Conservation (phyloP, 371 early-diverging fungal species). For the Actinomortierella wolfii region DNA sequence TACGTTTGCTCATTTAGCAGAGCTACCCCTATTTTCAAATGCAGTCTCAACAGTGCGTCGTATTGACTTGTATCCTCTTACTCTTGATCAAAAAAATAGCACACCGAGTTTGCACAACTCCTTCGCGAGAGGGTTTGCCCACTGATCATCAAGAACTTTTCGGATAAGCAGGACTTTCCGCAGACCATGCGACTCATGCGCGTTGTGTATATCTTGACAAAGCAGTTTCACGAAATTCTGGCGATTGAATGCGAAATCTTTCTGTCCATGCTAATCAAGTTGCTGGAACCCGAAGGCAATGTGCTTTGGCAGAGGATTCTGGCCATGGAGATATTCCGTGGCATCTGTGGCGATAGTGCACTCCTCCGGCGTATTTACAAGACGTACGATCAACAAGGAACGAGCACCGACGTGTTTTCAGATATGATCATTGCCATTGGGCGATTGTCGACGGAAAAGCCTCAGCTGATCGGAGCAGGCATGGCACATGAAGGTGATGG, state of each 20-base stretch:
- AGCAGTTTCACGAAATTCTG: slow-evolving; percentile 76
- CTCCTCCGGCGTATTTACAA: slow-evolving; percentile 72
- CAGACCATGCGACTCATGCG: slow-evolving; percentile 85
- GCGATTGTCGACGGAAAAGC: slow-evolving; percentile 80
- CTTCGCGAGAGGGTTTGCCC: slow-evolving; percentile 88
- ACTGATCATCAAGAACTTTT: slow-evolving; percentile 85
- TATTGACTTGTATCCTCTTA: no score
- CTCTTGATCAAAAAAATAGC: slow-evolving; percentile 47
- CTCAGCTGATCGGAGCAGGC: slow-evolving; percentile 64
- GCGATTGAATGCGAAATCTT: slow-evolving; percentile 93
- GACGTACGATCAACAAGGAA: slow-evolving; percentile 74
- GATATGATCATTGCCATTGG: slow-evolving; percentile 84
- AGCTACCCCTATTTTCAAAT: no score
- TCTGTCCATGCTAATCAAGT: slow-evolving; percentile 83
- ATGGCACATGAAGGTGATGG: slow-evolving; percentile 50
- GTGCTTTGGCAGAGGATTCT: slow-evolving; percentile 89
- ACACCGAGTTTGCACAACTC: slow-evolving; percentile 70
- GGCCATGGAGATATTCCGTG: slow-evolving; percentile 84
- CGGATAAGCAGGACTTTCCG: slow-evolving; percentile 87
- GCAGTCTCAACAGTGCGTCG: no score
- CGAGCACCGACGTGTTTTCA: slow-evolving; percentile 76
- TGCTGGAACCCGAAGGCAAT: slow-evolving; percentile 73
- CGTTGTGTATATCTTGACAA: slow-evolving; percentile 80
- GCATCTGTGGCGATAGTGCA: slow-evolving; percentile 63
- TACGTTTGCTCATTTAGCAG: neutral